Conservation (phyloP, 306 rosid genomes). For the Corylus avellana region DNA sequence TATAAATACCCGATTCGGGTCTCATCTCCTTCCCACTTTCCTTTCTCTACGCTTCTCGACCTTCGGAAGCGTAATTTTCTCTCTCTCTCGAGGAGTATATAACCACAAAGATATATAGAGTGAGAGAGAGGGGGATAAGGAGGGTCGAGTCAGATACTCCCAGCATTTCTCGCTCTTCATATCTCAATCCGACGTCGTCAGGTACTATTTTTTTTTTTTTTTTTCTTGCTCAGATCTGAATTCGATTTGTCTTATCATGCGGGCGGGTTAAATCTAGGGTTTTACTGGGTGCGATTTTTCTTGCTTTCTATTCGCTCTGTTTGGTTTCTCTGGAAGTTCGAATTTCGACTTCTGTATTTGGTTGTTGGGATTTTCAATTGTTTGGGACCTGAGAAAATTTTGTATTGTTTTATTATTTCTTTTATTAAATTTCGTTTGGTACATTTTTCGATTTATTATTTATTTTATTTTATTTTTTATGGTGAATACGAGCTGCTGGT, state of each 20-base stretch:
- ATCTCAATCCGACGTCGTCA: constrained; percentile 12
- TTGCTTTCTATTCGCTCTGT: neutral
- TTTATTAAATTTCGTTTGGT: neutral
- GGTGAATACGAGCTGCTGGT: neutral
- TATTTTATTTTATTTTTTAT: neutral
- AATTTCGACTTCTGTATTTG: constrained; percentile 12
- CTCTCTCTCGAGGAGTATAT: neutral
- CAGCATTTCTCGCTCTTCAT: neutral
- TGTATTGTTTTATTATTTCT: neutral
- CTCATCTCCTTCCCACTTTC: neutral
- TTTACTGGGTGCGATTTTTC: constrained; percentile 10
- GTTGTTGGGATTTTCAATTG: neutral
- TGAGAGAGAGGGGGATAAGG: neutral
- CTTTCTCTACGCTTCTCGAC: constrained; percentile 46
- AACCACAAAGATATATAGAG: neutral
- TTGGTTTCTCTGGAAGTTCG: neutral
- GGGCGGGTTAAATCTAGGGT: constrained; percentile 26
- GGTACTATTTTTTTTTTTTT: constrained; percentile 22
- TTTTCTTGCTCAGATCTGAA: constrained; percentile 37
- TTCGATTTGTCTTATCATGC: neutral
- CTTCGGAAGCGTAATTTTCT: constrained; percentile 49
- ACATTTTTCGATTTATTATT: too few species aligned
- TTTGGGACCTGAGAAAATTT: neutral
- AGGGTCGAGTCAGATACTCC: neutral
- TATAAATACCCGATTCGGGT: constrained; percentile 30